Evolutionary conservation across 148 eudicot species (phyloP), one percentile per base, ranked within the genome.

Genomic region (Vaccinium corymbosum): DNA sequence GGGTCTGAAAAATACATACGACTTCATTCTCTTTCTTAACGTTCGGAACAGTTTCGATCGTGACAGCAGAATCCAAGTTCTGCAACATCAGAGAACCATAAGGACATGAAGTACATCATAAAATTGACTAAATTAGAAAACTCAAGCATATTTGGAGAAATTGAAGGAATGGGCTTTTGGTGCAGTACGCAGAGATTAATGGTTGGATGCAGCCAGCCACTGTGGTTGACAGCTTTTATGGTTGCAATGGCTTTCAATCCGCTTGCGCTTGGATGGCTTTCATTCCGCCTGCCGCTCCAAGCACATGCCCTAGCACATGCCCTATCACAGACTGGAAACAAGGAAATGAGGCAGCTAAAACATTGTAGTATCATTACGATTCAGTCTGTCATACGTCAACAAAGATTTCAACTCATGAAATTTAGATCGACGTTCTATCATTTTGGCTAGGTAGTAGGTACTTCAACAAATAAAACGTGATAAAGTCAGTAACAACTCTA

Each of bases 191-290:
- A 59, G 90, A 90, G 95, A 83, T 92, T 92, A 80, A 92, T 78
- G 22, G 94, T 90, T 62, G 95, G 95, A 79, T 92, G 93, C 82
- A 91, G 61, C 95, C 95, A 92, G 48, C 93, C 95, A 1, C 92
- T 93, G 32, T 29, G 29, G 76, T 71, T 91, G 83, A 93, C 88
- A 53, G 95, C 95, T 85, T 91, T 93, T 56, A 93, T 90, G 46
- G 91, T 87, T 46, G 90, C 92, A 77, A 93, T 93, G 48, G 93
- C 95, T 90, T 93, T 92, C 66, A 93, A 68, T 29, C 32, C 32
- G 29, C 29, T 29, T 29, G 29, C 29, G 29, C 29, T 29, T 29
- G 29, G 29, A 29, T 29, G 29, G 29, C 29, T 29, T 29, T 29
- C 29, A 29, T 0, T 61, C 91, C 95, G 42, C 92, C 93, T 50